These are phyloP conservation scores for Saccharomycopsis guyanensis DNA, from an alignment of 805 yeast species.

Conservation along the genomic window DNA sequence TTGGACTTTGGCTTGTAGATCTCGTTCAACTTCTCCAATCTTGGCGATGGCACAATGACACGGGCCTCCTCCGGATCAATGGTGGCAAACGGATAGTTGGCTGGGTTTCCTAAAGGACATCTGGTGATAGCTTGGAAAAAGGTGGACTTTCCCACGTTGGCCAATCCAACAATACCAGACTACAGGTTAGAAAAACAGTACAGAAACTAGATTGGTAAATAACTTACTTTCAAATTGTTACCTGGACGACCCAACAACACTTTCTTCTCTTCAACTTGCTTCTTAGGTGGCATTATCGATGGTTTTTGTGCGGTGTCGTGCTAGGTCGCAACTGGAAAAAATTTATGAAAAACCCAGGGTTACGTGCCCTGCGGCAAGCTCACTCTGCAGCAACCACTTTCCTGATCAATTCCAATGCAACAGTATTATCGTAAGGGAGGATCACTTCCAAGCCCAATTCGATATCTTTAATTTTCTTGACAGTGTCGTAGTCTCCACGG, in stretches of 20 bases:
- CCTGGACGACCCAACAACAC: conserved; percentile 81
- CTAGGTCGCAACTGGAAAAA: neutral
- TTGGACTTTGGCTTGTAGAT: conserved; percentile 76
- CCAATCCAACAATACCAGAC: conserved; percentile 92
- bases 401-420: conserved; percentile 13
- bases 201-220: neutral
- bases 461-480: neutral
- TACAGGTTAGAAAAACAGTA: neutral
- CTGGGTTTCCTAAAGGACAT: conserved; percentile 91
- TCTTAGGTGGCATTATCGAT: conserved; percentile 75
- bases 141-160: conserved; percentile 90
- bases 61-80: conserved; percentile 98
- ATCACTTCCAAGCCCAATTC: neutral
- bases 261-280: conserved; percentile 61
- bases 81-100: conserved; percentile 97
- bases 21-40: conserved; percentile 69
- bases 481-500: neutral
- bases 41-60: conserved; percentile 85
- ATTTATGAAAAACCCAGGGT: no score
- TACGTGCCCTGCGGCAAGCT: no score
- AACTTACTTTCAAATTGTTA: conserved; percentile 43
- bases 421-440: conserved; percentile 9
- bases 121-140: conserved; percentile 95
- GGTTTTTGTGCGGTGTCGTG: no score
- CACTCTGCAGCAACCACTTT: neutral